Evolutionary conservation across 208 protist genomes (phyloP).

Genomic region (Wallacemonas collosoma): DNA sequence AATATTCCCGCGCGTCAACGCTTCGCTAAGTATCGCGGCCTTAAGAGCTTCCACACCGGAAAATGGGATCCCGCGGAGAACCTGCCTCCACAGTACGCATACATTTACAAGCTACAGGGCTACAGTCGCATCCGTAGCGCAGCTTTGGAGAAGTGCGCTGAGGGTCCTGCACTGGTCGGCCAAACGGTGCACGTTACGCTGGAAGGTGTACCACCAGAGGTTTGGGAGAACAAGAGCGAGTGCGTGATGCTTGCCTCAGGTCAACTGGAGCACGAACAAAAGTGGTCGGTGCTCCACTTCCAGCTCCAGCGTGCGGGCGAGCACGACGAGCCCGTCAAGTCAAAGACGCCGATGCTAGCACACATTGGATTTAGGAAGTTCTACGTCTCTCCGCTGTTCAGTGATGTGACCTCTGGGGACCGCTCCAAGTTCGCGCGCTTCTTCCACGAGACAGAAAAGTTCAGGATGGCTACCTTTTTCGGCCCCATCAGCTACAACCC

Average conservation of each 20-base stretch:
- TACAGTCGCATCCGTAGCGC: conserved; percentile 76
- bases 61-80: conserved; percentile 88
- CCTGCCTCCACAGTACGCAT: conserved; percentile 81
- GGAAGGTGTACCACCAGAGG: conserved; percentile 50
- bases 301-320: conserved; percentile 72
- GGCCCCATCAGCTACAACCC: conserved; percentile 88
- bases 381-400: conserved; percentile 90
- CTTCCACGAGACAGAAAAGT: conserved; percentile 83
- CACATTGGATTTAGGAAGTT: conserved; percentile 91
- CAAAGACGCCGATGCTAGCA: conserved; percentile 87
- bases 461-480: conserved; percentile 86
- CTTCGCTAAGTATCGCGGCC: conserved; percentile 86
- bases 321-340: conserved; percentile 86
- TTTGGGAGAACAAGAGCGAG: conserved; percentile 39
- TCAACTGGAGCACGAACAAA: conserved; percentile 89
- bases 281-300: conserved; percentile 91
- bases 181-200: conserved; percentile 74
- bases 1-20: conserved; percentile 86
- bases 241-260: conserved; percentile 80
- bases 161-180: conserved; percentile 49
- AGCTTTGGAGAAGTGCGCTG: conserved; percentile 58
- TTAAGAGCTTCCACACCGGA: conserved; percentile 87
- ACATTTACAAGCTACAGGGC: conserved; percentile 90
- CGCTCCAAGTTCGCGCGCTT: conserved; percentile 87
- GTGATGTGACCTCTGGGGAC: conserved; percentile 77